phyloP scores from a whole-genome alignment of 192 early-diverging fungal genomes.

The Kickxella alabastrina region DNA sequence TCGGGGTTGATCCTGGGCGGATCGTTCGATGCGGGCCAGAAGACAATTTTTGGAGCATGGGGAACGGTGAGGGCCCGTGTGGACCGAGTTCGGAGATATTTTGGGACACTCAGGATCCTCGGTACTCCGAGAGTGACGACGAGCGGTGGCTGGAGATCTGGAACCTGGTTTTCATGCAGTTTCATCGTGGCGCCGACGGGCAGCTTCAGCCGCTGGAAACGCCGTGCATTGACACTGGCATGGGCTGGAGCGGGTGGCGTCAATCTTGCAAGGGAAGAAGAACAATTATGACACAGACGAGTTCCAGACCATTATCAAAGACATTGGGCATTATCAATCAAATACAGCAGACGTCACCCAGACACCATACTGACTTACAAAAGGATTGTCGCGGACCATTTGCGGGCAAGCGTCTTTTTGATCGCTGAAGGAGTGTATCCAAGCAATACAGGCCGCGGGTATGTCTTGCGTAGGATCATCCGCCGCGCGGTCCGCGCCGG shows the following conservation, averaged over 20 bases:
- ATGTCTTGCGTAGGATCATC: conserved; percentile 93
- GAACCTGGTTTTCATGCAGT: conserved; percentile 99
- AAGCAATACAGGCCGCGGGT: conserved; percentile 97
- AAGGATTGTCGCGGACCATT: conserved; percentile 96
- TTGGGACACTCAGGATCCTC: conserved; percentile 88
- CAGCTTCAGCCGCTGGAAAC: conserved; percentile 75
- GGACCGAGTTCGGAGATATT: conserved; percentile 98
- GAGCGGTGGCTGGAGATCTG: conserved; percentile 97
- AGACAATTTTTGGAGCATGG: conserved; percentile 99
- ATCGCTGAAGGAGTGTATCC: conserved; percentile 94
- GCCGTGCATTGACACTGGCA: conserved; percentile 97
- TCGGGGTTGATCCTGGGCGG: conserved; percentile 74
- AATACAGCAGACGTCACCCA: conserved; percentile 69
- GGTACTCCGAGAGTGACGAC: conserved; percentile 81
- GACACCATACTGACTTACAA: conserved; percentile 88
- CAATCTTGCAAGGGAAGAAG: conserved; percentile 82
- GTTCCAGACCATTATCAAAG: conserved; percentile 72
- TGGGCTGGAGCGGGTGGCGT: conserved; percentile 96
- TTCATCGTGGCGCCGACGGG: conserved; percentile 88
- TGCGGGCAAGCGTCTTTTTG: conserved; percentile 90
- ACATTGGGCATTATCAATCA: conserved; percentile 68
- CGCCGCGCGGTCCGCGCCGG: conserved; percentile 88
- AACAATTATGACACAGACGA: conserved; percentile 98
- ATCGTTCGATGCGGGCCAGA: conserved; percentile 79
- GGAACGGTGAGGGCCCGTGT: conserved; percentile 87